Conservation (phyloP, 2,329 filamentous ascomycete genomes). For the Claviceps sorghi region DNA sequence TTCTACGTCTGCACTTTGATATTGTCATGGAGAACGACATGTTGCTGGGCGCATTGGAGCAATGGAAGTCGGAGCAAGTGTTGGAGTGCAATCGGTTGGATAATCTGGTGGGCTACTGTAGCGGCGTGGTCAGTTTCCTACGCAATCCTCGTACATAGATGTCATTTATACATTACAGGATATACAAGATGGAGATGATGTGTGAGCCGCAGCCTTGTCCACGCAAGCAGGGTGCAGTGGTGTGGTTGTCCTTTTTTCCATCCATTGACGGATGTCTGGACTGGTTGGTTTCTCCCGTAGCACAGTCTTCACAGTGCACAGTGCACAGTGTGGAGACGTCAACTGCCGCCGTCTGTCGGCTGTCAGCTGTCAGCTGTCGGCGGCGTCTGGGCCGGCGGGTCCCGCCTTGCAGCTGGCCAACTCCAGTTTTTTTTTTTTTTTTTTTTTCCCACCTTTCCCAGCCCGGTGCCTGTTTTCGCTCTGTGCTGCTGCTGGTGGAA, state of each 20-base stretch:
- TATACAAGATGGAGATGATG: neutral
- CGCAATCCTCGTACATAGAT: constrained; percentile 35
- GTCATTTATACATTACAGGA: neutral
- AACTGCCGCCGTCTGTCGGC: neutral
- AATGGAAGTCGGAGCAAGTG: constrained; percentile 61
- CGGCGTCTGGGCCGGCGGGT: no score
- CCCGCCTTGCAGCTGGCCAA: neutral
- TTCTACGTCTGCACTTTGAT: constrained; percentile 63
- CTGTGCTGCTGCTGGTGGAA: neutral
- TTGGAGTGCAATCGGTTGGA: constrained; percentile 57
- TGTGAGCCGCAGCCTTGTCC: no score
- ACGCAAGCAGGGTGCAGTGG: no score
- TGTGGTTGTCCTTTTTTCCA: no score
- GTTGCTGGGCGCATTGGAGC: constrained; percentile 43
- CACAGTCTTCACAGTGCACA: neutral
- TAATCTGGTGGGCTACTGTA: constrained; percentile 71
- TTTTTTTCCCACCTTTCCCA: no score
- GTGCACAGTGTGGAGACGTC: neutral
- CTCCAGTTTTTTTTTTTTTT: neutral
- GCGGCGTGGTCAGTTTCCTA: constrained; percentile 72
- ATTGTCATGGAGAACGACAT: constrained; percentile 33
- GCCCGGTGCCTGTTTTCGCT: no score
- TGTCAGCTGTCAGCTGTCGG: no score
- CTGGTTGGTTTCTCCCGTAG: no score
- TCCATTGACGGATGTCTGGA: no score